These are phyloP conservation scores for Solanum hybrid DNA, from an alignment of 305 asterid species.

Conservation along the genomic window DNA sequence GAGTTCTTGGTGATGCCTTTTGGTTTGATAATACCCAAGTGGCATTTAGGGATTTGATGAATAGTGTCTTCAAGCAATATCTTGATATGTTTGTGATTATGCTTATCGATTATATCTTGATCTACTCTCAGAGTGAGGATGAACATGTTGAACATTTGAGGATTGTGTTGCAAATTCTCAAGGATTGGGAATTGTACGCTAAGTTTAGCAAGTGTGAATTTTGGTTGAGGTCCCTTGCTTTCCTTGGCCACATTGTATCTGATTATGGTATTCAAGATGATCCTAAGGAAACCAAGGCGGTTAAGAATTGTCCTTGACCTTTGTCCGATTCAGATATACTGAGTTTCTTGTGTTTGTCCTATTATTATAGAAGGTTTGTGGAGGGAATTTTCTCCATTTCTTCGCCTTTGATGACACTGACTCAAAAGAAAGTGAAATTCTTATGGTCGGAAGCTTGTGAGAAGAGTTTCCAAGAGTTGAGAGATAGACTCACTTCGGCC, in stretches of 20 bases:
- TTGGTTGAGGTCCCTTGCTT: background rate
- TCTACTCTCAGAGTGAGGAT: background rate
- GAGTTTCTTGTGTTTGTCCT: background rate
- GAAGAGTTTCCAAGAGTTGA: background rate
- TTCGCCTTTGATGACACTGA: background rate
- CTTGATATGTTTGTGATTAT: too few relatives aligned
- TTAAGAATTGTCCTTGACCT: background rate
- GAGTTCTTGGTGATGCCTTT: background rate
- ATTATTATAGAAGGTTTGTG: too few relatives aligned
- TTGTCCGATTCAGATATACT: background rate
- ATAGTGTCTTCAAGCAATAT: background rate
- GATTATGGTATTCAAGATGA: background rate
- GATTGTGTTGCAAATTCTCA: background rate
- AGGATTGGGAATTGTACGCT: background rate
- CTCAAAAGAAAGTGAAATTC: background rate
- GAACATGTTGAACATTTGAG: background rate
- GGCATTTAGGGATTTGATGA: background rate
- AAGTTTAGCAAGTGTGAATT: background rate
- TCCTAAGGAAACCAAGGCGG: background rate
- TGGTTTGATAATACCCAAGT: background rate
- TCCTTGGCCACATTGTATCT: background rate
- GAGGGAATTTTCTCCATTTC: background rate
- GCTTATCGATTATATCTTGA: background rate
- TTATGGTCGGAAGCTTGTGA: background rate
- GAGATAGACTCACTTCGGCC: background rate